Percentiles rank a stretch among this genome's conserved stretches.
phyloP scores from a whole-genome alignment of 225 moss, liverwort and hornwort genomes.

The Straminergon stramineum region DNA sequence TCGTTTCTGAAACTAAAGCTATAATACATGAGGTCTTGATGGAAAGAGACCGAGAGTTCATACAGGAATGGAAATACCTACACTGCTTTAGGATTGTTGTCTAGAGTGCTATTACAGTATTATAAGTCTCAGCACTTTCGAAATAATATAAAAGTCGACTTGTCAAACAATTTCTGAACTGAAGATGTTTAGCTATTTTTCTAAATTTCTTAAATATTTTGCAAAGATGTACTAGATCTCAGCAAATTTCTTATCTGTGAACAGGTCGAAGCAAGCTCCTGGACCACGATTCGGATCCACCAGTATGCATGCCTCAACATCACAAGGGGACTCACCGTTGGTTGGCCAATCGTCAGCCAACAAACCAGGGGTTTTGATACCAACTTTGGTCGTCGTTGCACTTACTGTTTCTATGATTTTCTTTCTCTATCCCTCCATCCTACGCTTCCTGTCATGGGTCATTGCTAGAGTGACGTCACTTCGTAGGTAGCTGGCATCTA shows the following conservation, averaged over 20 bases:
- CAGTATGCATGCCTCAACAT: slow-evolving; percentile 43
- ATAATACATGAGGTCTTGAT: neutral
- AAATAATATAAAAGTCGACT: neutral
- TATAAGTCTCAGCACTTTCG: neutral
- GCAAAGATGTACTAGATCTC: neutral
- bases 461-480: slow-evolving; percentile 36
- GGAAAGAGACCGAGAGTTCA: neutral
- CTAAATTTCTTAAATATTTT: neutral
- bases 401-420: slow-evolving; percentile 31
- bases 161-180: neutral
- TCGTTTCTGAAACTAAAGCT: neutral
- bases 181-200: neutral
- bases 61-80: neutral
- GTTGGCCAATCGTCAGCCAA: slow-evolving; percentile 21
- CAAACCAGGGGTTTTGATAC: slow-evolving; percentile 25
- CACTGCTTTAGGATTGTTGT: neutral
- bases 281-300: slow-evolving; percentile 54
- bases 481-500: slow-evolving; percentile 22
- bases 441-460: slow-evolving; percentile 43
- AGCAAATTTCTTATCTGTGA: neutral
- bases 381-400: slow-evolving; percentile 27
- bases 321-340: slow-evolving; percentile 23
- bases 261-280: slow-evolving; percentile 28
- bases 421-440: slow-evolving; percentile 36
- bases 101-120: neutral